phyloP scores from a whole-genome alignment of 176 grass and related monocot genomes.

The Rhynchospora tenuis region DNA sequence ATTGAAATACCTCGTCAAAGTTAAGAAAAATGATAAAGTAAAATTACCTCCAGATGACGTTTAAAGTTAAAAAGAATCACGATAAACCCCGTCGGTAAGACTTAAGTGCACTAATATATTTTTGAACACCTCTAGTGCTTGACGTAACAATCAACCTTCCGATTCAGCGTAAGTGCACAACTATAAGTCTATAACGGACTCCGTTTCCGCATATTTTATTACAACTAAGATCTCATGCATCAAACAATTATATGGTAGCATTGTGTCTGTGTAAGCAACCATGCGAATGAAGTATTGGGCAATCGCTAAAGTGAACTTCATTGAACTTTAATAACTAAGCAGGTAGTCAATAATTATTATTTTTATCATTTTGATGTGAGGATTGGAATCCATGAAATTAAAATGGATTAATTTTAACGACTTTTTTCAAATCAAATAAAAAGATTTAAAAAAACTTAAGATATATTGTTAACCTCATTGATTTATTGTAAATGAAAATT shows the following conservation, averaged over 20 bases:
- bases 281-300: neutral
- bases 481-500: too few relatives aligned
- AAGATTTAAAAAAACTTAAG: too few relatives aligned
- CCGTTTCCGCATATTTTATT: conserved; percentile 1
- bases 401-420: too few relatives aligned
- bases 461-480: too few relatives aligned
- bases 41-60: neutral
- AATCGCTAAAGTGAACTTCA: too few relatives aligned
- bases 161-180: neutral
- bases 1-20: neutral
- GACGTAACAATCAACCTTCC: neutral
- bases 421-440: too few relatives aligned
- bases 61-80: neutral
- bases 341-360: too few relatives aligned
- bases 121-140: neutral
- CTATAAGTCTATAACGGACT: neutral
- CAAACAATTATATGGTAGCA: neutral
- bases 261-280: neutral
- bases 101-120: neutral
- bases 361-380: too few relatives aligned
- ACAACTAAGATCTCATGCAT: neutral
- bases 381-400: too few relatives aligned
- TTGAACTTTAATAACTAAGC: too few relatives aligned
- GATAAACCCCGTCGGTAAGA: neutral
- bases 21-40: neutral